Base-by-base conservation (phyloP, 2,329 filamentous ascomycete species). In the Penicillium hordei region DNA sequence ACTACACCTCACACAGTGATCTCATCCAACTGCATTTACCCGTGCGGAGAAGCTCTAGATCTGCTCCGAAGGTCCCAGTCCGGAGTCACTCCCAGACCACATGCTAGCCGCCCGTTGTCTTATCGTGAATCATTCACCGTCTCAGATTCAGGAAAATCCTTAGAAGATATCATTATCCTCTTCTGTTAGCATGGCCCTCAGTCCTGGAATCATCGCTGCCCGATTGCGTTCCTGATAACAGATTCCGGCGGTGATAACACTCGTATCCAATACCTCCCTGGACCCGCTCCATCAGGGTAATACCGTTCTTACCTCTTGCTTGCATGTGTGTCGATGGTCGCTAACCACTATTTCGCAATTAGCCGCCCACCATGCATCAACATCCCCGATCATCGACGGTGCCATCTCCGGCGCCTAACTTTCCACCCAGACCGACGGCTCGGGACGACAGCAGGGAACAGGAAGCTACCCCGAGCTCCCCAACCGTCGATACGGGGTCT, bases 361-460 rank as follows among this genome's bases (percentile, higher is more conserved):
- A 59, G 52, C 42, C 44, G 53, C 27, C 46, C 68, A 80, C 72
- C 68, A 97, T 97, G 93, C 92, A 97, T 84, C 93, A 96, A 78
- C 90, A 93, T 78, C 88, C 90, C 68, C 87, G 93, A 68, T 84
- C 87, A 61, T 88, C 89, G 64, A 83, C 87, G 74, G 57, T 59
- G n/a, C 55, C 64, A 13, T 83, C 86, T 69, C 83, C 88, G 60
- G 91, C 90, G 61, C 87, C 91, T 61, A 87, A 88, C 68, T 86
- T 84, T 68, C 88, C 88, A 48, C 84, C 88, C 52, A 85, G 88
- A 72, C 87, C 89, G 59, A 91, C 90, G 67, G 81, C 85, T 61
- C 84, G 90, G 33, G 91, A 91, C 76, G 92, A 89, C 72, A 82
- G 84, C 55, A 87, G 89, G 84, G 89, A 95, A 79, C 81, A 76